These are phyloP conservation scores for Fusarium sarcochroum DNA, from an alignment of 2,329 filamentous ascomycete species.

Conservation along the genomic window DNA sequence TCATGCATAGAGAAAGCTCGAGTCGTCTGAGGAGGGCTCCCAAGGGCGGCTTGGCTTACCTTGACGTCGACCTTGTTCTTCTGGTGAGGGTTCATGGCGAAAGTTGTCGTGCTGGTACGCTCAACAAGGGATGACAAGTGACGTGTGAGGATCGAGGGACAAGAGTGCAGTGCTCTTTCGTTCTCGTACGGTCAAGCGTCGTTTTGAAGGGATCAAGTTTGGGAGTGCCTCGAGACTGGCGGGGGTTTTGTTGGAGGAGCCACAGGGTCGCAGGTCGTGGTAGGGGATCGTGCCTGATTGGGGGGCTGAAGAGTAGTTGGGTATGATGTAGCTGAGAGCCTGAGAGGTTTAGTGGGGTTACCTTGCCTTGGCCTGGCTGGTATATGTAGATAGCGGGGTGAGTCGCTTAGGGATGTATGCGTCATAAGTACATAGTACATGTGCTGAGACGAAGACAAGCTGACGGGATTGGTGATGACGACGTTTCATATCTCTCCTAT, in stretches of 20 bases:
- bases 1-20: conserved; percentile 29
- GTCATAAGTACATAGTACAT: conserved; percentile 33
- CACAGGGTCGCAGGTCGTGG: conserved; percentile 38
- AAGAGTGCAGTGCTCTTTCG: conserved; percentile 17
- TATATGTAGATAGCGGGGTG: conserved; percentile 25
- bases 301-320: conserved; percentile 41
- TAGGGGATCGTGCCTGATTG: conserved; percentile 48
- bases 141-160: conserved; percentile 6
- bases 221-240: conserved; percentile 36
- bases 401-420: conserved; percentile 14
- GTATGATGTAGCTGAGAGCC: conserved; percentile 45
- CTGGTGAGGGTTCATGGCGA: conserved; percentile 91
- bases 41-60: conserved; percentile 75
- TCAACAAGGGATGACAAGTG: conserved; percentile 6
- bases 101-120: conserved; percentile 12
- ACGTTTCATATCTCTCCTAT: background rate
- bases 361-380: conserved; percentile 4
- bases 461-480: background rate
- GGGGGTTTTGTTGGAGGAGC: conserved; percentile 45
- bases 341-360: conserved; percentile 30
- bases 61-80: conserved; percentile 98
- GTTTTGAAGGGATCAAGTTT: conserved; percentile 41
- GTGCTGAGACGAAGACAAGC: background rate
- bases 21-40: conserved; percentile 37
- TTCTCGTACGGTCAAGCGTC: conserved; percentile 23